Conservation (phyloP, 108 stramenopile species). For the Craspedostauros australis region DNA sequence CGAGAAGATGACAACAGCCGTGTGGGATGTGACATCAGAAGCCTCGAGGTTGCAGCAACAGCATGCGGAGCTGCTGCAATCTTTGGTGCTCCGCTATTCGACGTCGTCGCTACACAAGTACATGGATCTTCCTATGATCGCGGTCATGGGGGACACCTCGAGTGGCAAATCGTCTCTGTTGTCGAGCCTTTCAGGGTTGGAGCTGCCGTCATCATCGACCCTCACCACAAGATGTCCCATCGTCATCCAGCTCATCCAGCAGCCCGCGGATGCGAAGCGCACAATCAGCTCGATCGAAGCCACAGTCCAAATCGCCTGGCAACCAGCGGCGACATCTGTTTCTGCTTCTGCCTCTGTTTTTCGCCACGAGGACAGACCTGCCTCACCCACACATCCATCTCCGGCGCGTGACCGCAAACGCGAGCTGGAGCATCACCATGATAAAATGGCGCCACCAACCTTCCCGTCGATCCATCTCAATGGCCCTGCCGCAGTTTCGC, state of each 20-base stretch:
- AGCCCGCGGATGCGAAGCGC: neutral
- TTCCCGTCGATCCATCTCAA: neutral
- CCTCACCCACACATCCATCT: neutral
- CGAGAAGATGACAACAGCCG: too few relatives aligned
- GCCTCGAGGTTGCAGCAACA: too few relatives aligned
- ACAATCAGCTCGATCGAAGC: too few relatives aligned
- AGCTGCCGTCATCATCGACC: slow-evolving; percentile 45
- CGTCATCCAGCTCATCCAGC: slow-evolving; percentile 10
- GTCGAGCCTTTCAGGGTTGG: slow-evolving; percentile 31
- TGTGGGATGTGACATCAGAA: too few relatives aligned
- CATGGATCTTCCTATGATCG: slow-evolving; percentile 47
- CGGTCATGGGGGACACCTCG: slow-evolving; percentile 60
- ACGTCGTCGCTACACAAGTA: too few relatives aligned
- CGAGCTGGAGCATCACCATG: slow-evolving; percentile 22
- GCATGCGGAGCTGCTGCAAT: too few relatives aligned
- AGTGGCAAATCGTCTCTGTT: slow-evolving; percentile 58
- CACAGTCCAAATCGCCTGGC: slow-evolving; percentile 40
- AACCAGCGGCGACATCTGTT: neutral
- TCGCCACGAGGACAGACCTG: neutral
- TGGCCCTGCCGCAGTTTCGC: neutral
- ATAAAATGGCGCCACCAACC: slow-evolving; percentile 3
- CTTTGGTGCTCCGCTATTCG: too few relatives aligned
- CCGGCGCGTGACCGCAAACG: slow-evolving; percentile 6
- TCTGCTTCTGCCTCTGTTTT: too few relatives aligned
- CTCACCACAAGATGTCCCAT: slow-evolving; percentile 56